Evolutionary conservation across 345 rosid genomes (phyloP), one percentile per base, ranked within the genome.

Genomic region (Camelina hispida): DNA sequence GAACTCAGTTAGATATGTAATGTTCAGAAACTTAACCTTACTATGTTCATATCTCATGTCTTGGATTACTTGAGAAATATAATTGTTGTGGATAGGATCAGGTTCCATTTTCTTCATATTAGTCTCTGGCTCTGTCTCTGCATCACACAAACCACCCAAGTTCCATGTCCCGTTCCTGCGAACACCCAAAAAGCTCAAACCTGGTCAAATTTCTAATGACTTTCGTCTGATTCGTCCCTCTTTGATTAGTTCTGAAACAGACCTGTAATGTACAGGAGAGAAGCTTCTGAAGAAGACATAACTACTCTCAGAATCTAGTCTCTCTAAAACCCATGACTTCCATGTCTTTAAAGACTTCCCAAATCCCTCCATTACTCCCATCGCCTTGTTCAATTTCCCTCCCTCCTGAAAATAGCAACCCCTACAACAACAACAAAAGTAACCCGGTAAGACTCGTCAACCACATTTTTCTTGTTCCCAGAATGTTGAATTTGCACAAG

Each of bases 201-300:
- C 17, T 37, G 28, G 59, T 71, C n/a, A 71, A 58, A 71, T 1
- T 43, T 62, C 23, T 69, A 69, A 9, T 34, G 42, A 22, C 42
- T 5, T 6, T 1, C 5, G 16, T 46, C 35, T 53, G 30, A 55
- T 37, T 20, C 3, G 2, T 40, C 42, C 43, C 40, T 38, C 56
- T 7, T 56, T 63, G 61, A 17, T 35, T 71, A 40, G 55, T 67
- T 70, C 12, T 17, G 60, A 64, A 56, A 48, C 60, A 18, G 63
- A 83, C 99, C 89, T 88, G 91, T 82, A 93, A 78, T 95, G 98
- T 50, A 78, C 84, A 0, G 98, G 93, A 58, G 98, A 88, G 77
- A 79, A 89, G 84, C 94, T 85, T 20, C 96, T 87, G 62, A 89
- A 86, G 84, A 95, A 88, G 64, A 87, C 64, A 53, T 81, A 88